A percentile compares a stretch with the other conserved stretches of the same genome.
These are phyloP conservation scores for Mucor saturninus DNA, from an alignment of 371 early-diverging fungal genomes.

Conservation along the genomic window DNA sequence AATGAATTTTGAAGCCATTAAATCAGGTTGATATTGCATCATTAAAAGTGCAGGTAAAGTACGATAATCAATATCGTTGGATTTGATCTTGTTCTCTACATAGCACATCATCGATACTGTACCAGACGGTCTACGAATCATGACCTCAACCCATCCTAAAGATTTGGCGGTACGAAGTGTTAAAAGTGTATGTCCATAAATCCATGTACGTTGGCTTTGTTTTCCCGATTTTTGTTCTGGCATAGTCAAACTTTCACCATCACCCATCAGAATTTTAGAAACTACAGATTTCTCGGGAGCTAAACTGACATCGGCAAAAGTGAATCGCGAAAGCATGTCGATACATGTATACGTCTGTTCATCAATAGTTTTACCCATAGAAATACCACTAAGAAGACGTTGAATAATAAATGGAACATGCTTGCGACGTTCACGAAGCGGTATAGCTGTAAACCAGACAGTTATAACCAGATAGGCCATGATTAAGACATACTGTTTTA, in stretches of 20 bases:
- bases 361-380: conserved; percentile 56
- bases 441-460: conserved; percentile 85
- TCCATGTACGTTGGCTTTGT: conserved; percentile 71
- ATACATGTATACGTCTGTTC: conserved; percentile 89
- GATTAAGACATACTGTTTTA: conserved; percentile 80
- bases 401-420: conserved; percentile 85
- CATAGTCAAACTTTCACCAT: conserved; percentile 21
- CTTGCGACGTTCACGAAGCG: conserved; percentile 73
- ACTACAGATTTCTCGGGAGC: conserved; percentile 58
- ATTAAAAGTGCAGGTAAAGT: conserved; percentile 66
- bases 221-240: conserved; percentile 16
- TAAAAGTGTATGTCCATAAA: conserved; percentile 83
- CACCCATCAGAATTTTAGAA: conserved; percentile 48
- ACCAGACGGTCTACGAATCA: conserved; percentile 85
- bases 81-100: conserved; percentile 73
- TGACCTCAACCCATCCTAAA: conserved; percentile 80
- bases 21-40: conserved; percentile 61
- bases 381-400: conserved; percentile 65
- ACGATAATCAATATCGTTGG: conserved; percentile 58
- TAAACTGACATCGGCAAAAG: conserved; percentile 76
- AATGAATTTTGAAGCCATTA: conserved; percentile 31
- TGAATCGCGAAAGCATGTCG: conserved; percentile 90
- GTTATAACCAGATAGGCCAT: conserved; percentile 92
- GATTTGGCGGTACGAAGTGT: conserved; percentile 72
- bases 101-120: conserved; percentile 74